phyloP scores from a whole-genome alignment of 345 rosid species.

The Acer saccharum region DNA sequence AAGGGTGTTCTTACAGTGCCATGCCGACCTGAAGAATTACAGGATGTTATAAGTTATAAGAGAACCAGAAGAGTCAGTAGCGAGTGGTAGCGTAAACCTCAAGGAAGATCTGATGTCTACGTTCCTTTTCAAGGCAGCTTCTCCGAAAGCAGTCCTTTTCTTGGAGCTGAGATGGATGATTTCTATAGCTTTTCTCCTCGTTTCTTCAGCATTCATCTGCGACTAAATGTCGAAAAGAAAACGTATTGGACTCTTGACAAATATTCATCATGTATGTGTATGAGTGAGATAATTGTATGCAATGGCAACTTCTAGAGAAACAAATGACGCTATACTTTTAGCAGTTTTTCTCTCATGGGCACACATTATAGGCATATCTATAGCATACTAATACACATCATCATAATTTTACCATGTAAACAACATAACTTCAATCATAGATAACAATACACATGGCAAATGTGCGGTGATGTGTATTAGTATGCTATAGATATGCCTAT shows the following conservation, averaged over 20 bases:
- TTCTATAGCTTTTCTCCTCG: not conserved
- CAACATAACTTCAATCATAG: too few relatives aligned
- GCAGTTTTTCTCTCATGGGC: too few relatives aligned
- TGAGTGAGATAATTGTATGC: not conserved
- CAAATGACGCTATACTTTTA: not conserved
- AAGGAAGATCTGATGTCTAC: not conserved
- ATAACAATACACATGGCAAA: too few relatives aligned
- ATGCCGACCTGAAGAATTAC: conserved; percentile 60
- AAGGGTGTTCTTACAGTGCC: conserved; percentile 49
- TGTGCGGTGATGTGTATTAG: too few relatives aligned
- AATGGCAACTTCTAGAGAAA: conserved; percentile 4
- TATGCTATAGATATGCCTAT: too few relatives aligned
- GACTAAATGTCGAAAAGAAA: not conserved
- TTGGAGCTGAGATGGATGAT: not conserved
- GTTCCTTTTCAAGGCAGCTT: not conserved
- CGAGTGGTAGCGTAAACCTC: not conserved
- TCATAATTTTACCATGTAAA: too few relatives aligned
- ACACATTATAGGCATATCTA: too few relatives aligned
- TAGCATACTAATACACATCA: too few relatives aligned
- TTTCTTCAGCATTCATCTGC: not conserved
- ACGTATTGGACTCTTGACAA: not conserved
- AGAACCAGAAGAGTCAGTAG: conserved; percentile 20
- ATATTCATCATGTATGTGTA: not conserved
- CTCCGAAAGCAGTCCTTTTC: not conserved
- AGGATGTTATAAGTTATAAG: conserved; percentile 34